A percentile compares a stretch with the other conserved stretches of the same genome.
phyloP scores from a whole-genome alignment of 257 asterid species.

The Gentiana dahurica region DNA sequence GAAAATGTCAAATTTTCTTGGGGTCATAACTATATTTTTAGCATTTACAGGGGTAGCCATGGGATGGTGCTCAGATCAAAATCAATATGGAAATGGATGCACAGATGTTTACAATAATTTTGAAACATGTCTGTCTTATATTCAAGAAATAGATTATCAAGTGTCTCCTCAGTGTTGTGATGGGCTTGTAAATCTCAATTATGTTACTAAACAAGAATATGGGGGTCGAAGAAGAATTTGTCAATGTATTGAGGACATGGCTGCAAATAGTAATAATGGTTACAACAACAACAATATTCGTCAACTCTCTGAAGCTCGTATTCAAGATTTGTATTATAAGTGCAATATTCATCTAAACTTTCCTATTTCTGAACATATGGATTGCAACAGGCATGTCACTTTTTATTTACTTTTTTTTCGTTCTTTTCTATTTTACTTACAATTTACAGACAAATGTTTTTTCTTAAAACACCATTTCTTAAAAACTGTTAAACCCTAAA shows the following conservation, averaged over 20 bases:
- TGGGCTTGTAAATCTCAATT: background rate
- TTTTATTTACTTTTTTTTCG: too few relatives aligned
- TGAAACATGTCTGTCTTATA: conserved; percentile 4
- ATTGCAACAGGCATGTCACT: conserved; percentile 9
- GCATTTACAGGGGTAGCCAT: background rate
- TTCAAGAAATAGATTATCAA: conserved; percentile 12
- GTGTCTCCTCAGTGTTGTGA: background rate
- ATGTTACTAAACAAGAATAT: background rate
- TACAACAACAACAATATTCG: background rate
- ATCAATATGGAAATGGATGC: conserved; percentile 4
- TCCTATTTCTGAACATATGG: conserved; percentile 19
- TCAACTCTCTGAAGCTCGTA: conserved; percentile 1
- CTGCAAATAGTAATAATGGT: too few relatives aligned
- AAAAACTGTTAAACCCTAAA: too few relatives aligned
- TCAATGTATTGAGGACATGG: conserved; percentile 1
- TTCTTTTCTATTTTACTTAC: too few relatives aligned
- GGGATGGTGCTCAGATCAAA: background rate
- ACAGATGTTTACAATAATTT: conserved; percentile 18
- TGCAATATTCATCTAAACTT: conserved; percentile 12
- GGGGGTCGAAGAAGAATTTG: conserved; percentile 1
- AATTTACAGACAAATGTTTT: too few relatives aligned
- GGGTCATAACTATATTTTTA: background rate
- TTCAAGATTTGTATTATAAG: background rate
- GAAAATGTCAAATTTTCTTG: background rate
- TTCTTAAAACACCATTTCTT: too few relatives aligned